Percentiles rank a stretch among this genome's conserved stretches.
Conservation (phyloP, 2,329 filamentous ascomycete genomes). For the Shiraia sp. region DNA sequence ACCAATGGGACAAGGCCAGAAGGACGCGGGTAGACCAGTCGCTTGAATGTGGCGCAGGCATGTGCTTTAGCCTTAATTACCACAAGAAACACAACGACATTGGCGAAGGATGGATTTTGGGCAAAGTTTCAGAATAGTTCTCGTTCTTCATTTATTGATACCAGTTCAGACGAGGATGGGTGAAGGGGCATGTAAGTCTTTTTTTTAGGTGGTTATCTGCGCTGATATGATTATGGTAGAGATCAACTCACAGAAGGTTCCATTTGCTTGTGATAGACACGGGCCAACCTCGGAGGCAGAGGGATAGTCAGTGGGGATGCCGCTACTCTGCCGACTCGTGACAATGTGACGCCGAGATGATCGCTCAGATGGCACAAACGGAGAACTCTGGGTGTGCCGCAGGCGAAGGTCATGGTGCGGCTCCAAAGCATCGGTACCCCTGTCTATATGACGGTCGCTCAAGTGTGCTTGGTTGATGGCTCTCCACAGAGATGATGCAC, state of each 20-base stretch:
- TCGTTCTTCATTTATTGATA: too few relatives aligned
- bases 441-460: conserved; percentile 32
- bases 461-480: conserved; percentile 19
- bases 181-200: too few relatives aligned
- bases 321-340: conserved; percentile 27
- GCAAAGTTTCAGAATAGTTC: too few relatives aligned
- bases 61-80: too few relatives aligned
- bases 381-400: conserved; percentile 23
- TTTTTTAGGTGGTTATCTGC: too few relatives aligned
- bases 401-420: conserved; percentile 26
- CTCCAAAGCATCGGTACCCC: conserved; percentile 32
- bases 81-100: too few relatives aligned
- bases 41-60: too few relatives aligned
- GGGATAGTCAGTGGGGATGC: conserved; percentile 19
- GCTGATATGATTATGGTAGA: not conserved
- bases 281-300: conserved; percentile 15
- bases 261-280: conserved; percentile 8
- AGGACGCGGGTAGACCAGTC: too few relatives aligned
- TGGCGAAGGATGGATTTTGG: too few relatives aligned
- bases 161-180: too few relatives aligned
- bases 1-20: too few relatives aligned
- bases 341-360: conserved; percentile 28
- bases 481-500: conserved; percentile 43
- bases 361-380: conserved; percentile 30
- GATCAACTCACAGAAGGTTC: conserved; percentile 4